Evolutionary conservation across 2,329 filamentous ascomycete genomes (phyloP).

Genomic region (Torrubiellomyces zombiae): DNA sequence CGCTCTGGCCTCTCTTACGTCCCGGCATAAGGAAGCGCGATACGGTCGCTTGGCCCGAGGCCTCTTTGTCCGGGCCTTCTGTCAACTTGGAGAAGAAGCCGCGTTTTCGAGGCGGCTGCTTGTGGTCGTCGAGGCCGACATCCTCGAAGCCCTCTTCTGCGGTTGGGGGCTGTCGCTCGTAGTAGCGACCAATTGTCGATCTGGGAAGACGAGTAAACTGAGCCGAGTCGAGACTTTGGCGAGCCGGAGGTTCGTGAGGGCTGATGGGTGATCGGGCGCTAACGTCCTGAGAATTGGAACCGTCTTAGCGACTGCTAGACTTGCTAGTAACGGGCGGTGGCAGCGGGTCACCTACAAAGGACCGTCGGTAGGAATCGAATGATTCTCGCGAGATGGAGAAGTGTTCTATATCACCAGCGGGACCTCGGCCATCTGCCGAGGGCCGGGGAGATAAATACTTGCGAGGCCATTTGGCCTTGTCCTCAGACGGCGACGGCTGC

Average conservation of each 20-base stretch:
- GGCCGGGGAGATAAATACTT: constrained; percentile 33
- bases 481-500: constrained; percentile 77
- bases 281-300: constrained; percentile 51
- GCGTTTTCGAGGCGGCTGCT: constrained; percentile 34
- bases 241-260: constrained; percentile 40
- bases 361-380: constrained; percentile 90
- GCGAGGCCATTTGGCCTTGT: constrained; percentile 61
- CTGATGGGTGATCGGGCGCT: constrained; percentile 68
- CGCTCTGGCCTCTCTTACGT: constrained; percentile 49
- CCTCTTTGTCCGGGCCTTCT: constrained; percentile 29
- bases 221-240: constrained; percentile 68
- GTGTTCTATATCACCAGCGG: constrained; percentile 70
- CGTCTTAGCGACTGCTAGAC: constrained; percentile 5
- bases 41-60: constrained; percentile 21
- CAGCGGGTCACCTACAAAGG: constrained; percentile 52
- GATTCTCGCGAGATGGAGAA: constrained; percentile 94
- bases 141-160: constrained; percentile 79
- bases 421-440: constrained; percentile 39
- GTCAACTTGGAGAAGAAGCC: constrained; percentile 66
- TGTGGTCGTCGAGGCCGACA: constrained; percentile 67
- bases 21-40: constrained; percentile 51
- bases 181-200: constrained; percentile 39
- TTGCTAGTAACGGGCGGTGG: background rate
- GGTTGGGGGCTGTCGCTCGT: constrained; percentile 44
- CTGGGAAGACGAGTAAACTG: constrained; percentile 45